Evolutionary conservation across 1,284 basidiomycete species (phyloP), one percentile per base, ranked within the genome.

Genomic region (Marasmius oreades): DNA sequence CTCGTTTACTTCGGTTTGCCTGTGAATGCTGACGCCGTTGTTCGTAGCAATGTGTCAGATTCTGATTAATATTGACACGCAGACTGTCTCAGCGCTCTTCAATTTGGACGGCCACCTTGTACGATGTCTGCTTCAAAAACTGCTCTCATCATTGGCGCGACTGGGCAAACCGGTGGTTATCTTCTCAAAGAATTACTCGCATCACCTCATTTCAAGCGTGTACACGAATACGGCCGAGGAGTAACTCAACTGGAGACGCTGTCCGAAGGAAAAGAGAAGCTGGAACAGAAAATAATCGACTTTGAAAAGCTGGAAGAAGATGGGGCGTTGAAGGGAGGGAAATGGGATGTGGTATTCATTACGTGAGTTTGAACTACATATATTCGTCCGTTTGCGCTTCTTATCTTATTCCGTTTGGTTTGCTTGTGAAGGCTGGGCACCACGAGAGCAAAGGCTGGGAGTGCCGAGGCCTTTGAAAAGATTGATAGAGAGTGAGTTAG

Each of bases 291-390:
- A 61, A 68, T 70, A 1, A 75, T 91, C 56, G 80, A 90, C 64
- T 90, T 86, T 63, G 87, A 90, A 64, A 82, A 83, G 52, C 62
- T 88, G 4, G 76, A 77, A 16, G 73, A 75, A 39, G 73, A 76
- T 0, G 79, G 76, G 24, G 28, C n/a, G 12, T 60, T 88, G 59
- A 73, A 71, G 36, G 74, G 79, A 0, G 80, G 76, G 3, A 77
- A 80, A 43, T 88, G 84, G 81, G 86, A 90, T 66, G 81, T 85
- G n/a, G 81, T 91, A 0, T 84, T 81, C 58, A 76, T 84, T 52
- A 73, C 80, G 79, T 81, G 58, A 50, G 78, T 73, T 7, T 22
- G 36, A 2, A 12, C 36, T 12, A 37, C 16, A 7, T 42, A 7
- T 7, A 16, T 20, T 18, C n/a, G 10, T 16, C 39, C n/a, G 20